A percentile compares a stretch with the other conserved stretches of the same genome.
These are phyloP conservation scores for Turnera subulata DNA, from an alignment of 345 rosid species.

Conservation along the genomic window DNA sequence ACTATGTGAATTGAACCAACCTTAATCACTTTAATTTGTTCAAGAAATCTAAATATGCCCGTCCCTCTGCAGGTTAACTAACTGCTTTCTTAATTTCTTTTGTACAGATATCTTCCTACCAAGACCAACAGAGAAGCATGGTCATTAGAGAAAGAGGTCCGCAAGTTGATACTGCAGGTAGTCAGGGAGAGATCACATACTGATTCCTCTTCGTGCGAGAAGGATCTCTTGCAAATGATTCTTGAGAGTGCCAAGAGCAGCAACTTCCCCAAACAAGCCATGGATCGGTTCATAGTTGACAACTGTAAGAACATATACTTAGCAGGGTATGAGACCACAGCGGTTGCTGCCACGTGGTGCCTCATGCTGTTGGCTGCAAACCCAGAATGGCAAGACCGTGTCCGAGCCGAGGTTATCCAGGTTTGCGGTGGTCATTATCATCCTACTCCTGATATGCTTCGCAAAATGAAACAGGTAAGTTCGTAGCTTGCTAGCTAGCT, in stretches of 20 bases:
- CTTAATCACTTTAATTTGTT: neutral
- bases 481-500: too few species aligned
- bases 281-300: slow-evolving; percentile 34
- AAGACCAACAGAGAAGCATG: slow-evolving; percentile 33
- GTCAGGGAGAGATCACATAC: slow-evolving; percentile 24
- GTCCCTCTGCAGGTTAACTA: neutral
- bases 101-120: slow-evolving; percentile 28
- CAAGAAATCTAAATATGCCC: too few species aligned
- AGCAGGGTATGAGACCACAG: slow-evolving; percentile 46
- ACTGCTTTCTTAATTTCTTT: neutral
- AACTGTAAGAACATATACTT: slow-evolving; percentile 49
- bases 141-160: slow-evolving; percentile 38
- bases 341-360: slow-evolving; percentile 39
- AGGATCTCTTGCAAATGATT: slow-evolving; percentile 35
- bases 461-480: slow-evolving; percentile 37
- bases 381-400: slow-evolving; percentile 46
- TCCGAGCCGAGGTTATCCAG: slow-evolving; percentile 33
- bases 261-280: slow-evolving; percentile 17
- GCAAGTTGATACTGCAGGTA: slow-evolving; percentile 21
- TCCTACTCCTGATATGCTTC: slow-evolving; percentile 29
- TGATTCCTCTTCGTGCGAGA: slow-evolving; percentile 5
- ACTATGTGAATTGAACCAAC: neutral
- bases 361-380: slow-evolving; percentile 44
- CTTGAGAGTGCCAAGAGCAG: slow-evolving; percentile 31
- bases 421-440: slow-evolving; percentile 15